Conservation (phyloP, 176 grass and related monocot species). For the Musa itinerans region DNA sequence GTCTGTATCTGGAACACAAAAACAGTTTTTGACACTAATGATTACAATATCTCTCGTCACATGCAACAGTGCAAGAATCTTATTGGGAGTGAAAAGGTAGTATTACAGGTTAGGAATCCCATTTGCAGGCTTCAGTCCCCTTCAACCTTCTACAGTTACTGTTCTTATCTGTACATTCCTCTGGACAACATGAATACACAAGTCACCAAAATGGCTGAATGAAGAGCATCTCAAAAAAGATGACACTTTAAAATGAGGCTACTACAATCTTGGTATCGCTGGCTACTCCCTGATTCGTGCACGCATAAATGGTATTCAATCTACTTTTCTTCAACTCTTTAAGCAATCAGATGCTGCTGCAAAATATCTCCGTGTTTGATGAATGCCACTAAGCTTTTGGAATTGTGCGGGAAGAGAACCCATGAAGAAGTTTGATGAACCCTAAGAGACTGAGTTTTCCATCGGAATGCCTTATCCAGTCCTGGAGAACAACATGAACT, state of each 20-base stretch:
- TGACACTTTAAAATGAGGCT: background rate
- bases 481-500: conserved; percentile 92
- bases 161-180: conserved; percentile 63
- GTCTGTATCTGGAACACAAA: background rate
- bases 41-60: background rate
- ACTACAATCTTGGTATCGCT: background rate
- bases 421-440: conserved; percentile 92
- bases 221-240: background rate
- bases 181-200: conserved; percentile 9
- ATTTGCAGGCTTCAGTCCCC: background rate
- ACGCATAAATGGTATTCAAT: too few species aligned
- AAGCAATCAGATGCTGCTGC: conserved; percentile 34
- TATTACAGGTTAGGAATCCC: background rate
- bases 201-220: background rate
- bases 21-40: background rate
- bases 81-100: conserved; percentile 5
- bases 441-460: conserved; percentile 97
- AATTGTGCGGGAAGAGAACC: conserved; percentile 59
- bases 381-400: conserved; percentile 46
- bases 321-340: conserved; percentile 15
- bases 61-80: conserved; percentile 3
- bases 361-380: conserved; percentile 24
- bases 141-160: background rate
- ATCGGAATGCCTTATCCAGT: conserved; percentile 84
- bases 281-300: background rate